A percentile compares a stretch with the other conserved stretches of the same genome.
These are phyloP conservation scores for Saussurea involucrata DNA, from an alignment of 129 eudicot species.

Conservation along the genomic window DNA sequence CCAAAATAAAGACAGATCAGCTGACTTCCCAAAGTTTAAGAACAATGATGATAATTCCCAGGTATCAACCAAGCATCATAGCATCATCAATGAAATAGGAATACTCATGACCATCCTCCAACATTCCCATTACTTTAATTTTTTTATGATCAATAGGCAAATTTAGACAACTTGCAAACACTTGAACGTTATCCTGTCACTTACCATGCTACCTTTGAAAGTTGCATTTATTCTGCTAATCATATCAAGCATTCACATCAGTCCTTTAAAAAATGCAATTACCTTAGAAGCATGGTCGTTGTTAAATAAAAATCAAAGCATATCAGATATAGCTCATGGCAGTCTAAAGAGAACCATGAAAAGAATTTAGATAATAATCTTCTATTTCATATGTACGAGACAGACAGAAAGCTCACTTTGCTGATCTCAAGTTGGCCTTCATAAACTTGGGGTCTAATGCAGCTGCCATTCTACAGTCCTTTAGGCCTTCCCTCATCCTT, in stretches of 20 bases:
- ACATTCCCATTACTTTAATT: background rate
- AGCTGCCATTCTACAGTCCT: conserved; percentile 70
- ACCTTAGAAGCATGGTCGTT: background rate
- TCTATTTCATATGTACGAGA: conserved; percentile 1
- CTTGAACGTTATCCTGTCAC: background rate
- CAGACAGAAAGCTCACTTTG: conserved; percentile 56
- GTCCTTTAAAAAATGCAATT: background rate
- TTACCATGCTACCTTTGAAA: background rate
- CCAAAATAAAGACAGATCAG: conserved; percentile 42
- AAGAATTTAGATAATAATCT: background rate
- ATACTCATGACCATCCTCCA: background rate
- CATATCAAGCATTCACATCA: background rate
- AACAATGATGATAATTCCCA: conserved; percentile 50
- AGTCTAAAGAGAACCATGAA: background rate
- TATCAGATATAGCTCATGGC: conserved; percentile 4
- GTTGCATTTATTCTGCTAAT: background rate
- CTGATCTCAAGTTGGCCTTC: conserved; percentile 81
- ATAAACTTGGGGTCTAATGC: conserved; percentile 60
- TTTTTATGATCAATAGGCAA: background rate
- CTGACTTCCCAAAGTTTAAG: conserved; percentile 56
- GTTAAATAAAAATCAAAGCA: background rate
- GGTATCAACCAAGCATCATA: background rate
- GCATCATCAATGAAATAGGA: background rate
- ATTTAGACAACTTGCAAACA: background rate
- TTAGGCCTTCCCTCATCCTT: conserved; percentile 86